Evolutionary conservation across 495 filamentous ascomycete genomes (phyloP).

Genomic region (Cercophora newfieldiana): DNA sequence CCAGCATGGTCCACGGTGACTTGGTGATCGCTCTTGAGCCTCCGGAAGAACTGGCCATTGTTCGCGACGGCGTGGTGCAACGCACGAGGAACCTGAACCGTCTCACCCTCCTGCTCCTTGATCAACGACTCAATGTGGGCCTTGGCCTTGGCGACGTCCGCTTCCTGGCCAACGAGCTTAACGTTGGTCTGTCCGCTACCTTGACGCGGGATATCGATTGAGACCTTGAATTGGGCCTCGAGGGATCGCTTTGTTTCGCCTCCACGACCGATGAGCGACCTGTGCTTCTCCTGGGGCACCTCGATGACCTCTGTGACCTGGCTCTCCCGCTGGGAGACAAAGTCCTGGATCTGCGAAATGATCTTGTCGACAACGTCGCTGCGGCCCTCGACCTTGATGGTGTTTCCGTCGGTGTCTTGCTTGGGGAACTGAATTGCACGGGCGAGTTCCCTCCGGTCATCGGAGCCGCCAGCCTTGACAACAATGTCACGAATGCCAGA

Average conservation of each 20-base stretch:
- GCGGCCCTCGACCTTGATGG: conserved; percentile 83
- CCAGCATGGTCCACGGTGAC: conserved; percentile 90
- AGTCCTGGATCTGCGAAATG: conserved; percentile 71
- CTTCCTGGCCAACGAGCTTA: conserved; percentile 77
- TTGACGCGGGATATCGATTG: conserved; percentile 83
- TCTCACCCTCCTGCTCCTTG: conserved; percentile 87
- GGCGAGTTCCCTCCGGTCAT: conserved; percentile 74
- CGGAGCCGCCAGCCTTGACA: conserved; percentile 81
- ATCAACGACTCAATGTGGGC: conserved; percentile 73
- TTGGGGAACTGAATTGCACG: conserved; percentile 90
- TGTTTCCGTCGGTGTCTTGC: conserved; percentile 72
- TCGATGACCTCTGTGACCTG: conserved; percentile 75
- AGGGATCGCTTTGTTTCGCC: conserved; percentile 81
- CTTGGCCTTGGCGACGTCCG: conserved; percentile 80
- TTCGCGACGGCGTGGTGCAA: conserved; percentile 83
- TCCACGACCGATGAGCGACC: conserved; percentile 86
- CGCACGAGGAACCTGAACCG: conserved; percentile 72
- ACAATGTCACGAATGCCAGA: conserved; percentile 85
- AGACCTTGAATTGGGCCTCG: conserved; percentile 87
- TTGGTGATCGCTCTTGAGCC: conserved; percentile 73
- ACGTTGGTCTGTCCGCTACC: conserved; percentile 69
- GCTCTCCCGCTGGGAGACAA: conserved; percentile 76
- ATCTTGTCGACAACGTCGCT: conserved; percentile 86
- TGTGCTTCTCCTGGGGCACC: conserved; percentile 83
- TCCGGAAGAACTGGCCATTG: conserved; percentile 89